Percentiles rank a stretch among this genome's conserved stretches.
phyloP scores from a whole-genome alignment of 306 rosid species.

The Ziziphus jujuba region DNA sequence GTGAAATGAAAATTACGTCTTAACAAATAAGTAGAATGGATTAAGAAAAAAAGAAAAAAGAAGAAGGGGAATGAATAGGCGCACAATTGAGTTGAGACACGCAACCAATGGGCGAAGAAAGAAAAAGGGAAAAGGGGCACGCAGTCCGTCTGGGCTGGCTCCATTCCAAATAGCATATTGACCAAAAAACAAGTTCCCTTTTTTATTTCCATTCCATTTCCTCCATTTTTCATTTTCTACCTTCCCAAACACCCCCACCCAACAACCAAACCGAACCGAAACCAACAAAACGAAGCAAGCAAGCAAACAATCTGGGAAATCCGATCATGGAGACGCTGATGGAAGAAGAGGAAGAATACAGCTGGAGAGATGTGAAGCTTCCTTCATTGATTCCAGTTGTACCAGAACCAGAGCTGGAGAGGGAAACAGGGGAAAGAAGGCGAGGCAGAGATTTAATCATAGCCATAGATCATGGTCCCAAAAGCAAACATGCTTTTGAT shows the following conservation, averaged over 20 bases:
- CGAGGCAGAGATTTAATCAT: constrained; percentile 70
- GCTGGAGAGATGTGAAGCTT: constrained; percentile 68
- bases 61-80: too few relatives aligned
- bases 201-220: too few relatives aligned
- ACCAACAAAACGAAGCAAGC: neutral
- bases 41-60: too few relatives aligned
- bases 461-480: constrained; percentile 80
- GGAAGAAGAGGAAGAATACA: constrained; percentile 72
- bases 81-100: too few relatives aligned
- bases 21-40: too few relatives aligned
- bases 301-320: neutral
- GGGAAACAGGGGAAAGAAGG: constrained; percentile 69
- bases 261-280: neutral
- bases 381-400: constrained; percentile 48
- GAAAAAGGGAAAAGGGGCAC: too few relatives aligned
- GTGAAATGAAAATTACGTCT: too few relatives aligned
- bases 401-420: constrained; percentile 54
- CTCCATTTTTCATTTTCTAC: neutral
- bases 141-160: too few relatives aligned
- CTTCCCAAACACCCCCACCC: neutral
- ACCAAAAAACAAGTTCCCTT: too few relatives aligned
- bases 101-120: too few relatives aligned
- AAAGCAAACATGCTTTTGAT: constrained; percentile 83
- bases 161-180: too few relatives aligned
- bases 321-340: constrained; percentile 51